phyloP scores from a whole-genome alignment of 495 filamentous ascomycete species.

The Neurospora sp. region DNA sequence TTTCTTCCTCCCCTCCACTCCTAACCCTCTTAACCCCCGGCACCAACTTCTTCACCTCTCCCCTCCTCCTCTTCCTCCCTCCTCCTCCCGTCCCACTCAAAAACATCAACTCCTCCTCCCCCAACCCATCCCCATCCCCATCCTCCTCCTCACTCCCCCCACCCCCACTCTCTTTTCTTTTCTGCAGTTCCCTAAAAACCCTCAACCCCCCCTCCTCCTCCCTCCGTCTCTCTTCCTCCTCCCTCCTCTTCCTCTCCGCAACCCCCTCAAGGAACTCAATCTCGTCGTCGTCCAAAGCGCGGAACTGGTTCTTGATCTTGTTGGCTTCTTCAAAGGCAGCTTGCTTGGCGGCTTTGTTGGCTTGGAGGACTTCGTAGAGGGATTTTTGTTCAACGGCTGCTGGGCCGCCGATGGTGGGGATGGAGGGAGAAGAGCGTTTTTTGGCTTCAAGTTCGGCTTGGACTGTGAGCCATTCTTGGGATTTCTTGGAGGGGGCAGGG shows the following conservation, averaged over 20 bases:
- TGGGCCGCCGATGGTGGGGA: not conserved
- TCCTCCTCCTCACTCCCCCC: constrained; percentile 11
- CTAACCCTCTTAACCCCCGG: constrained; percentile 13
- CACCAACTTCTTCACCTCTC: constrained; percentile 1
- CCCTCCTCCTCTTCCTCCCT: constrained; percentile 3
- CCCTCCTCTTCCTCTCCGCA: constrained; percentile 52
- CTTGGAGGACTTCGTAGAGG: constrained; percentile 79
- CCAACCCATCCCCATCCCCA: constrained; percentile 4
- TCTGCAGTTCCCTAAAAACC: no score
- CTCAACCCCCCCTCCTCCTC: constrained; percentile 63
- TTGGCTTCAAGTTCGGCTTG: constrained; percentile 63
- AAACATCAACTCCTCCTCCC: not conserved
- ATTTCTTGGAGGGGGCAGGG: constrained; percentile 4
- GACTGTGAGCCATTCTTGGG: constrained; percentile 55
- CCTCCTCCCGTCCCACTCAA: not conserved
- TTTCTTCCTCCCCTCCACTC: constrained; percentile 9
- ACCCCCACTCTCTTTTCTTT: not conserved
- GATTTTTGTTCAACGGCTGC: constrained; percentile 45
- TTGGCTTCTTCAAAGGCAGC: constrained; percentile 90
- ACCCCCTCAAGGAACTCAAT: constrained; percentile 82
- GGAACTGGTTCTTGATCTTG: constrained; percentile 86
- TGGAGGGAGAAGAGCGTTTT: not conserved
- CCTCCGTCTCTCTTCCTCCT: constrained; percentile 63
- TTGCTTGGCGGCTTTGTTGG: constrained; percentile 95
- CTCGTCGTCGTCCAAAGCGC: constrained; percentile 86